A percentile compares a stretch with the other conserved stretches of the same genome.
Conservation (phyloP, 2,329 filamentous ascomycete genomes). For the Aureobasidium pullulans region DNA sequence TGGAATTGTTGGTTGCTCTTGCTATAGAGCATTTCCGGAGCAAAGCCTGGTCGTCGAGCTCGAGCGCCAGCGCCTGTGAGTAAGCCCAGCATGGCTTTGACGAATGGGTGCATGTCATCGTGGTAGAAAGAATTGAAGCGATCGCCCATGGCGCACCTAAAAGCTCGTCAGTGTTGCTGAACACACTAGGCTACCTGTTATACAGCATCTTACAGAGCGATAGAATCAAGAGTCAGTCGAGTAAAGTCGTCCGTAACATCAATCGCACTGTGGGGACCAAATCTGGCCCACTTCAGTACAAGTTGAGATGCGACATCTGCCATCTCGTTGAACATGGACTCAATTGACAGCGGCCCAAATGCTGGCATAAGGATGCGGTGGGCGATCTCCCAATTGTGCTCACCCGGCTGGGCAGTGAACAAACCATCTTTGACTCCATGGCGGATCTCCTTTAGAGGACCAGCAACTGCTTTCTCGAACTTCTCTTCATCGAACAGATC, state of each 20-base stretch:
- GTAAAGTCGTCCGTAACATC: not conserved
- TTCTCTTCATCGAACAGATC: not conserved
- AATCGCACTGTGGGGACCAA: not conserved
- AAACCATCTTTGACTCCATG: not conserved
- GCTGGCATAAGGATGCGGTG: conserved; percentile 41
- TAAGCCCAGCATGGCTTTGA: not conserved
- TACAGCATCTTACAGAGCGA: not conserved
- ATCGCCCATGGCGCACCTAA: not conserved
- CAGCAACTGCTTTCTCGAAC: not conserved
- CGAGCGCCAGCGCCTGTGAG: not conserved
- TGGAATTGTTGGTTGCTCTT: not conserved
- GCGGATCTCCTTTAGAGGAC: not conserved
- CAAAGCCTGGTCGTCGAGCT: not conserved
- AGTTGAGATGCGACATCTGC: conserved; percentile 28
- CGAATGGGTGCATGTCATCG: not conserved
- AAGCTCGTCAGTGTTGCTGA: not conserved
- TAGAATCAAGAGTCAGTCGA: not conserved
- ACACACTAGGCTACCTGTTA: too few species aligned
- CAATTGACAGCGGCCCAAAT: conserved; percentile 40
- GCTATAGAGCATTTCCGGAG: not conserved
- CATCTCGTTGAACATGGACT: conserved; percentile 36
- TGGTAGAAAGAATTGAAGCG: not conserved
- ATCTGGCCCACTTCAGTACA: conserved; percentile 20
- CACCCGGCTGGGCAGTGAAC: not conserved
- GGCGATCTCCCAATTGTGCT: conserved; percentile 27